Evolutionary conservation across 2,329 filamentous ascomycete genomes (phyloP).

Genomic region (Pseudogymnoascus verrucosus): DNA sequence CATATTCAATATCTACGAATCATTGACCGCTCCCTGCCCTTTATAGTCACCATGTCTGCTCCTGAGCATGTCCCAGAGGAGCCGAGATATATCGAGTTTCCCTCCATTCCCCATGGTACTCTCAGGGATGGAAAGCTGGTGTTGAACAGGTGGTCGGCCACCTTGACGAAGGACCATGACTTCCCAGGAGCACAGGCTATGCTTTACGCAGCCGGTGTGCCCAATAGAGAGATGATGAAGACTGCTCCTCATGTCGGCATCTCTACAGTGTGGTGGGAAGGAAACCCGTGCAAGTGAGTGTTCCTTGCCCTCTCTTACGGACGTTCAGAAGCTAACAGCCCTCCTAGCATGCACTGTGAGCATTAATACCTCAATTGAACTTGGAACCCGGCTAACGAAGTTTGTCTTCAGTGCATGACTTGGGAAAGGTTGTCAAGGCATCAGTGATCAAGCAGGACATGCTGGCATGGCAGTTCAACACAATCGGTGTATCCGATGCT

Average conservation of each 20-base stretch:
- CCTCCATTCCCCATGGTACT: slow-evolving; percentile 23
- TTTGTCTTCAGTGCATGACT: slow-evolving; percentile 57
- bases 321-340: slow-evolving; percentile 13
- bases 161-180: slow-evolving; percentile 76
- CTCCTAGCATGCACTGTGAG: slow-evolving; percentile 42
- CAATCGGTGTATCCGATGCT: slow-evolving; percentile 78
- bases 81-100: slow-evolving; percentile 27
- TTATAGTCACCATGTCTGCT: not conserved
- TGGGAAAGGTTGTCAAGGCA: slow-evolving; percentile 81
- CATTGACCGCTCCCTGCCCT: not conserved
- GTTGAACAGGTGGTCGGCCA: slow-evolving; percentile 80
- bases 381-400: not conserved
- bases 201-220: slow-evolving; percentile 89
- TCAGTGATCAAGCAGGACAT: slow-evolving; percentile 74
- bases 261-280: slow-evolving; percentile 94
- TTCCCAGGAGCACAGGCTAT: slow-evolving; percentile 91
- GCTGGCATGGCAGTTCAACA: slow-evolving; percentile 93
- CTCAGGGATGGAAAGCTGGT: slow-evolving; percentile 48
- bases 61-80: slow-evolving; percentile 17
- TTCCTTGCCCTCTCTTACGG: not conserved
- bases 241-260: slow-evolving; percentile 85
- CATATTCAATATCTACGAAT: not conserved
- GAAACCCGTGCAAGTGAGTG: slow-evolving; percentile 86
- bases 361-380: slow-evolving; percentile 10
- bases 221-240: slow-evolving; percentile 77